Evolutionary conservation across 1,139 yeast genomes (phyloP).

Genomic region (Pneumocystis carinii): DNA sequence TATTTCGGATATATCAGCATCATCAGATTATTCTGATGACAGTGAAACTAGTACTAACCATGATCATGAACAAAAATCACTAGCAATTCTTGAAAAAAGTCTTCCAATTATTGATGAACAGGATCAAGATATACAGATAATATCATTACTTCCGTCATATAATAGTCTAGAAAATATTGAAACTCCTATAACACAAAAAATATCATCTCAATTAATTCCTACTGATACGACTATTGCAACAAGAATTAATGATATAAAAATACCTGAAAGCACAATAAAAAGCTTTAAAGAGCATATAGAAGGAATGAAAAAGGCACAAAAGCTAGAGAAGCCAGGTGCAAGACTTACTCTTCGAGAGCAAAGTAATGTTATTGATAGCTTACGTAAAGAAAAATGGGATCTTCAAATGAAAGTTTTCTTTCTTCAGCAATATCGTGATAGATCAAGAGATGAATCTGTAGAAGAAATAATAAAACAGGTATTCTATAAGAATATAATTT

Average conservation of each 20-base stretch:
- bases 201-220: constrained; percentile 1
- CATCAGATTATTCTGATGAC: not conserved
- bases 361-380: constrained; percentile 15
- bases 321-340: constrained; percentile 1
- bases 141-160: not conserved
- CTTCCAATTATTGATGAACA: not conserved
- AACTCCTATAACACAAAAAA: not conserved
- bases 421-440: constrained; percentile 3
- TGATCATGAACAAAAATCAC: not conserved
- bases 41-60: not conserved
- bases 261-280: constrained; percentile 6
- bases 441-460: not conserved
- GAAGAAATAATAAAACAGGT: not conserved
- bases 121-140: not conserved
- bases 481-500: not conserved
- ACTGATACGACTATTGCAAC: constrained; percentile 2
- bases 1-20: not conserved
- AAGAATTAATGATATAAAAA: constrained; percentile 4
- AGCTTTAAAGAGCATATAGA: not conserved
- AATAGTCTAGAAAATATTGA: not conserved
- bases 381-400: constrained; percentile 17
- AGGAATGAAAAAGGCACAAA: not conserved
- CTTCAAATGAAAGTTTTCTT: constrained; percentile 15
- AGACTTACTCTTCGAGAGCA: constrained; percentile 16
- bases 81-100: not conserved